Percentiles rank a stretch among this genome's conserved stretches.
Evolutionary conservation across 495 filamentous ascomycete genomes (phyloP).

Genomic region (Annulohypoxylon moriforme): DNA sequence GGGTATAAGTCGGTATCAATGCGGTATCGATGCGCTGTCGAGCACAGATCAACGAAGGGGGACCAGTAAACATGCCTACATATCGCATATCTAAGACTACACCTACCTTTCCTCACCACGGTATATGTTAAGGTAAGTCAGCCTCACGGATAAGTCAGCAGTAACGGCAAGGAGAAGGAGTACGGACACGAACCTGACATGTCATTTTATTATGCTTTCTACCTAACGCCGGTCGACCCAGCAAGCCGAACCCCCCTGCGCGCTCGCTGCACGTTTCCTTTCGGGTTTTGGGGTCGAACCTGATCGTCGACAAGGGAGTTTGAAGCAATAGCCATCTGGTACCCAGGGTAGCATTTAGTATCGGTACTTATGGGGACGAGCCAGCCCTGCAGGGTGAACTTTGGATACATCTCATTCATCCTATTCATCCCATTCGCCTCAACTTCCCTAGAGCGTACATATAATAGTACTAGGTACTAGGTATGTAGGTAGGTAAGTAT

Average conservation of each 20-base stretch:
- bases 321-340: conserved; percentile 27
- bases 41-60: conserved; percentile 30
- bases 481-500: too few relatives aligned
- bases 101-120: conserved; percentile 22
- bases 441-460: not conserved
- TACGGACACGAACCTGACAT: conserved; percentile 35
- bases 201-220: conserved; percentile 42
- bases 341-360: conserved; percentile 45
- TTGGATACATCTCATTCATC: conserved; percentile 30
- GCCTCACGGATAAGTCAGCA: conserved; percentile 29
- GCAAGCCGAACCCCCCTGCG: conserved; percentile 39
- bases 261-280: conserved; percentile 40
- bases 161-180: conserved; percentile 11
- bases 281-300: conserved; percentile 40
- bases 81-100: conserved; percentile 6
- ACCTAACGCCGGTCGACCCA: conserved; percentile 33
- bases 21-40: conserved; percentile 20
- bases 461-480: too few relatives aligned
- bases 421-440: not conserved
- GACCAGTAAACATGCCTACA: too few relatives aligned
- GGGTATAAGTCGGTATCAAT: conserved; percentile 21
- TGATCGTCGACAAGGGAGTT: conserved; percentile 45
- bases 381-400: conserved; percentile 40
- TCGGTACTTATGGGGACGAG: conserved; percentile 38
- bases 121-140: conserved; percentile 39